Base-by-base conservation (phyloP, 2,329 filamentous ascomycete species). In the Nannizziopsis barbatae region DNA sequence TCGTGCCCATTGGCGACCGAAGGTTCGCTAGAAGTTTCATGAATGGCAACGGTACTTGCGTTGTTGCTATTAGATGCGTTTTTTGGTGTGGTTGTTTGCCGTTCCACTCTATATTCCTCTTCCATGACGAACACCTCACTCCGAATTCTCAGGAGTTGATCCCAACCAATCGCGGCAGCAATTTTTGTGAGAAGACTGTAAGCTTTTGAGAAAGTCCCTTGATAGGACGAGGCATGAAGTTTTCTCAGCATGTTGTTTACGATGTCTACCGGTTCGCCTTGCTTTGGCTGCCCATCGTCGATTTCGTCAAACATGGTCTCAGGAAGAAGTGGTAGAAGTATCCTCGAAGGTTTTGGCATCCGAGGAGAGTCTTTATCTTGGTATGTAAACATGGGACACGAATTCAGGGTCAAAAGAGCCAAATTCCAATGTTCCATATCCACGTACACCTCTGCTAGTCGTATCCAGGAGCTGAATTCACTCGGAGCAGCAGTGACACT, bases 121-220 rank as follows among this genome's bases (percentile, higher is more conserved):
- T 98, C 92, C 92, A 98, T 98, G 42, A 98, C 92, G 58, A 98
- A 98, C 1, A 98, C 92, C 54, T 90, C 89, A 70, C 90, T 96
- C 57, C 92, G 79, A 60, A 93, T 95, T 66, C 87, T 93, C 45
- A 98, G 73, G 17, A 98, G 75, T 62, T 95, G 87, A 59, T 98
- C 92, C 92, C 92, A 98, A 35, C 92, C 92, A 58, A 98, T 95
- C 67, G 92, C 90, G 52, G 87, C 83, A 0, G 90, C 94, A 73
- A 98, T 90, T 63, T 95, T 90, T 0, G 92, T 96, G 53, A 98
- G 73, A 31, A 98, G 83, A 55, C 82, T 82, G 69, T 98, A 98
- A 1, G 92, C 92, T 62, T 95, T 86, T 60, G 92, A 80, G 63
- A 98, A 98, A 0, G 92, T 98, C 20, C 92, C 92, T 58, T 90